Evolutionary conservation across 257 asterid genomes (phyloP).

Genomic region (Solanum etuberosum): DNA sequence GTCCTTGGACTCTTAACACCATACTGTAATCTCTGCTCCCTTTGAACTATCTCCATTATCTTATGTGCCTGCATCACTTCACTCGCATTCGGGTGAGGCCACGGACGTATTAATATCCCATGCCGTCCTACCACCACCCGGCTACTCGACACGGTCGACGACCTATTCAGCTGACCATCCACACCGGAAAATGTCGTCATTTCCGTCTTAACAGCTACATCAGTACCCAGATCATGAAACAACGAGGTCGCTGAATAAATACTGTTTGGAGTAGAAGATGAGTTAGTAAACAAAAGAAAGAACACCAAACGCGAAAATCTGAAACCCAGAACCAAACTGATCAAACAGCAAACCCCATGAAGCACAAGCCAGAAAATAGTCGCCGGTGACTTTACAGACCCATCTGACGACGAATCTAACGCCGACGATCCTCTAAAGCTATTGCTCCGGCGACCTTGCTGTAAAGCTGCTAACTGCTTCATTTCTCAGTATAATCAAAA

Average conservation of each 20-base stretch:
- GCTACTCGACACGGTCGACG: constrained; percentile 31
- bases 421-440: constrained; percentile 59
- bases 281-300: constrained; percentile 46
- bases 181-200: not conserved
- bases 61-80: constrained; percentile 90
- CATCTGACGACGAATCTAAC: constrained; percentile 55
- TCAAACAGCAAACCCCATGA: constrained; percentile 75
- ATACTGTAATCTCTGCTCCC: constrained; percentile 72
- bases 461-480: constrained; percentile 83
- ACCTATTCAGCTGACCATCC: not conserved
- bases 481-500: constrained; percentile 1
- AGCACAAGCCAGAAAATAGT: constrained; percentile 65
- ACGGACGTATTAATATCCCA: constrained; percentile 83
- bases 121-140: constrained; percentile 95
- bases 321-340: constrained; percentile 84
- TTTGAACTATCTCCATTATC: constrained; percentile 82
- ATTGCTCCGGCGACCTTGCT: constrained; percentile 77
- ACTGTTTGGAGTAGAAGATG: constrained; percentile 1
- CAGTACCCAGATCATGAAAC: not conserved
- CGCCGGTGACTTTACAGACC: constrained; percentile 61
- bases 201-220: not conserved
- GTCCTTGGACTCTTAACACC: constrained; percentile 74
- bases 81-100: constrained; percentile 97
- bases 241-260: constrained; percentile 27
- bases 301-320: constrained; percentile 86